Evolutionary conservation across 345 rosid species (phyloP).

Genomic region (Capsella bursapastoris): DNA sequence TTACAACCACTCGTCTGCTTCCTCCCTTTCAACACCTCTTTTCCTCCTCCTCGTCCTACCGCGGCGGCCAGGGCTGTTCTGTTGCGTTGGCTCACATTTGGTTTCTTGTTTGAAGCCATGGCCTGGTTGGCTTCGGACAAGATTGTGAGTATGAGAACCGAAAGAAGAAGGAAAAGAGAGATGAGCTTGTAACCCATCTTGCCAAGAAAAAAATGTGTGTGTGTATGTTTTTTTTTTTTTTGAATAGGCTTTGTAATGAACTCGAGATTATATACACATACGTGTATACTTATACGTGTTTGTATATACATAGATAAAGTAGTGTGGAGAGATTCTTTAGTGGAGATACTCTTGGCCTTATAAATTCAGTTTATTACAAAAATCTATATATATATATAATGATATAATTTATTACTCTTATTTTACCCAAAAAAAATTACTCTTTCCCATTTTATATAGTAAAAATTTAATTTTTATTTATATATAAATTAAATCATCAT

Average conservation of each 20-base stretch:
- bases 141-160: slow-evolving; percentile 35
- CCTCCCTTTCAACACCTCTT: slow-evolving; percentile 45
- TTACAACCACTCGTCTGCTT: slow-evolving; percentile 68
- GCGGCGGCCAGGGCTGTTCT: slow-evolving; percentile 19
- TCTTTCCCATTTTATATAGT: too few relatives aligned
- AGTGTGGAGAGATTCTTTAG: slow-evolving; percentile 33
- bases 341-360: slow-evolving; percentile 22
- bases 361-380: not conserved
- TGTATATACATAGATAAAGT: slow-evolving; percentile 16
- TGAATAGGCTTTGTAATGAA: slow-evolving; percentile 21
- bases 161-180: slow-evolving; percentile 29
- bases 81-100: slow-evolving; percentile 18
- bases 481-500: too few relatives aligned
- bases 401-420: too few relatives aligned
- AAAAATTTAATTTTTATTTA: too few relatives aligned
- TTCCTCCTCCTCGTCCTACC: slow-evolving; percentile 40
- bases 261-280: slow-evolving; percentile 34
- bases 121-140: slow-evolving; percentile 20
- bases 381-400: too few relatives aligned
- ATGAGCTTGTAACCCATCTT: slow-evolving; percentile 48
- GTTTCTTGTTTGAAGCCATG: slow-evolving; percentile 32
- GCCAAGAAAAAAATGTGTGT: not conserved
- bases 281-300: slow-evolving; percentile 11
- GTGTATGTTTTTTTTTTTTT: not conserved
- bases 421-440: too few relatives aligned